A percentile compares a stretch with the other conserved stretches of the same genome.
These are phyloP conservation scores for Candida manassasensis DNA, from an alignment of 805 yeast genomes.

Conservation along the genomic window DNA sequence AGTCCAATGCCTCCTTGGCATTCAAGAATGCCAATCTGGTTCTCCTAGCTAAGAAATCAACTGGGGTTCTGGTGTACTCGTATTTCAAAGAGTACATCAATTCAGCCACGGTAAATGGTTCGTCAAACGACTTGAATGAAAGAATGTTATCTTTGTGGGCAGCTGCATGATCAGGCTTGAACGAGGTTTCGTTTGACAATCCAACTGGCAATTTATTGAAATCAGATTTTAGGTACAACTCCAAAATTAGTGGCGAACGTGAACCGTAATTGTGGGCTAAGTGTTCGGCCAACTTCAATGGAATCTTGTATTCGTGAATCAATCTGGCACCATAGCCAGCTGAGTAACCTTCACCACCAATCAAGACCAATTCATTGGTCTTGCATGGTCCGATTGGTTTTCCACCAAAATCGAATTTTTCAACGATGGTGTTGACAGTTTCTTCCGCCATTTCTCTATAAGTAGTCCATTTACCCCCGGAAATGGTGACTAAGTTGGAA, in stretches of 20 bases:
- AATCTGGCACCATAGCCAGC: conserved; percentile 70
- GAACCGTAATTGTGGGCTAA: conserved; percentile 86
- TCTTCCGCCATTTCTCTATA: conserved; percentile 97
- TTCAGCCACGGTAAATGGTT: conserved; percentile 90
- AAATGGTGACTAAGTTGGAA: conserved; percentile 77
- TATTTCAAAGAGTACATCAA: conserved; percentile 72
- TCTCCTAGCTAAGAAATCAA: conserved; percentile 90
- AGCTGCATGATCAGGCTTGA: conserved; percentile 23
- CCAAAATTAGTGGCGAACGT: conserved; percentile 73
- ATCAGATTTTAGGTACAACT: conserved; percentile 47
- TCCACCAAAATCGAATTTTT: conserved; percentile 37
- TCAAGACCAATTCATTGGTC: conserved; percentile 52
- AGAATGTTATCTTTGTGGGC: conserved; percentile 31
- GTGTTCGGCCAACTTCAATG: conserved; percentile 73
- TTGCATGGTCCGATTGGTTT: conserved; percentile 40
- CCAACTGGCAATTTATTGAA: conserved; percentile 61
- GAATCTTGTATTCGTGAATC: conserved; percentile 71
- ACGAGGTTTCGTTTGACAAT: conserved; percentile 40
- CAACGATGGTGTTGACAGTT: conserved; percentile 71
- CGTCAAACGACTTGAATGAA: conserved; percentile 52
- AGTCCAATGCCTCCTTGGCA: conserved; percentile 73
- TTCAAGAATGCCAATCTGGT: conserved; percentile 89
- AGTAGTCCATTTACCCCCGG: conserved; percentile 99
- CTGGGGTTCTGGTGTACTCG: conserved; percentile 84
- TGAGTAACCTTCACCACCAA: conserved; percentile 81